Evolutionary conservation across 2,329 filamentous ascomycete genomes (phyloP), one percentile per base, ranked within the genome.

Genomic region (Aspergillus transmontanensis): DNA sequence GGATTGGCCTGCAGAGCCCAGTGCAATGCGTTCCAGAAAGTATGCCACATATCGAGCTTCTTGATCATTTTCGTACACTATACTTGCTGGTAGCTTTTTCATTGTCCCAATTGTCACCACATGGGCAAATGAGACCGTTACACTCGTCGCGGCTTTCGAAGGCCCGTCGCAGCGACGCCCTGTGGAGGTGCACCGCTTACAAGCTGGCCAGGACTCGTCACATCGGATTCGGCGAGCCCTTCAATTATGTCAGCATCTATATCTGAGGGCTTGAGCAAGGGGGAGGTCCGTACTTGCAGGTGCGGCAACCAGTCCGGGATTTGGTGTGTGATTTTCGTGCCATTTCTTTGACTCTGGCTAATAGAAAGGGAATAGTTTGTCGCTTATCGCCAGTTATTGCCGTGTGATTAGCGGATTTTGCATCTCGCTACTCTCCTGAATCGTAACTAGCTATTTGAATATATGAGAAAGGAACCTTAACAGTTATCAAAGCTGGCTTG

Each of bases 281-380:
- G 6, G 14, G 34, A n/a, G 12, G 7, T 43, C 16, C 61, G 16
- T 50, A 63, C 61, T 56, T 57, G 32, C 61, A 63, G 41, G 53
- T 63, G 32, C 50, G 57, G 43, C 61, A 62, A 4, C 61, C 57
- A 12, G 55, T 62, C 36, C n/a, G 23, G 14, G 60, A 62, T 53
- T 53, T 53, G 7, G 41, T 59, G n/a, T 45, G 41, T 10, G 41
- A 10, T 45, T 21, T 45, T 9, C 41, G 41, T n/a, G 41, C 41
- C 41, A 45, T 45, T 45, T 45, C n/a, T 10, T 7, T 45, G 41
- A 45, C 36, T 41, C 14, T 12, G 36, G 14, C 36, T 41, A 14
- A 41, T 12, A 41, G 3, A 14, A 41, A 51, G 6, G 36, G 36
- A 19, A 19, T 41, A 41, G 36, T 14, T 41, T 32, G 14, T 41